Base-by-base conservation (phyloP, 73 alveolate species). In the Durusdinium trenchii region DNA sequence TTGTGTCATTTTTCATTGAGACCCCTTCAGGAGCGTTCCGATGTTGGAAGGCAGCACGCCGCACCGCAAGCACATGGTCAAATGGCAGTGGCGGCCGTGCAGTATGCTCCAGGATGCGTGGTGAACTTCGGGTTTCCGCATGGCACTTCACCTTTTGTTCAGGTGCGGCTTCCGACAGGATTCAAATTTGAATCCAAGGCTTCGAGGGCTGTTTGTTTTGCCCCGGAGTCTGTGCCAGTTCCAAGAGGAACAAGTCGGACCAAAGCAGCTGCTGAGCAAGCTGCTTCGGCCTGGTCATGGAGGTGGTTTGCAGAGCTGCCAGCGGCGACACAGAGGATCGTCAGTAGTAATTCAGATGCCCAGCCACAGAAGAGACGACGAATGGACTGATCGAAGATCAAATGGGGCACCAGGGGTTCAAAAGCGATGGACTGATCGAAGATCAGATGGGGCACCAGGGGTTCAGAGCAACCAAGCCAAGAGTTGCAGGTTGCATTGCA, bases 21-120 rank as follows among this genome's bases (percentile, higher is more conserved):
- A n/a, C 85, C 54, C 84, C 14, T 73, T 38, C 87, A 76, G 87
- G 87, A 40, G 26, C 32, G 87, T 4, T 76, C 87, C 26, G 87
- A 76, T 76, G 62, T 45, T 23, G 87, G 87, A 45, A 0, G n/a
- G n/a, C n/a, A n/a, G n/a, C n/a, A n/a, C n/a, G n/a, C n/a, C n/a
- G n/a, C 87, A 5, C 26, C 62, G 4, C 42, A 43, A 20, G 30
- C 45, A 35, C 7, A 40, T 43, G 1, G 0, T 12, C 62, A 42
- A 26, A 42, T 45, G 23, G 7, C 28, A 6, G 36, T 6, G 23
- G 42, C 60, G 14, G 87, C 42, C 40, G 40, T 42, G 32, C 6
- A 12, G 7, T 47, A 69, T 76, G 87, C 87, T 45, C 87, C 87
- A 3, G 87, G 87, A 4, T 76, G 87, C 61, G 10, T 60, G 10